phyloP scores from a whole-genome alignment of 2,329 filamentous ascomycete species.

The Xylaria multiplex region DNA sequence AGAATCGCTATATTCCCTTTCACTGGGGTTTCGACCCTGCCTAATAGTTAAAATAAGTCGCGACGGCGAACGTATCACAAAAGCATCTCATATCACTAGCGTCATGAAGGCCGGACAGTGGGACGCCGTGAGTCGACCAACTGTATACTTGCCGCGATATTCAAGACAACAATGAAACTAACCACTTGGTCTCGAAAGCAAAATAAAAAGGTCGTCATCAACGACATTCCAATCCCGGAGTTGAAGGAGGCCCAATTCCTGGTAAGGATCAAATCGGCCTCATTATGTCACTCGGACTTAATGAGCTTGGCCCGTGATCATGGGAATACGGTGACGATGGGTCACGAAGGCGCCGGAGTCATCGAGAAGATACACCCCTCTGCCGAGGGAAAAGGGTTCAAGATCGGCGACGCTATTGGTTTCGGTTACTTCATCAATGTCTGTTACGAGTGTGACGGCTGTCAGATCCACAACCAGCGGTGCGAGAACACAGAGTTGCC shows the following conservation, averaged over 20 bases:
- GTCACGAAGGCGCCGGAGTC: slow-evolving; percentile 32
- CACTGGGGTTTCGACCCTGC: neutral
- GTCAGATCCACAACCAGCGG: slow-evolving; percentile 25
- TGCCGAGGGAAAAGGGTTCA: slow-evolving; percentile 30
- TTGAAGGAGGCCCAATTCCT: slow-evolving; percentile 32
- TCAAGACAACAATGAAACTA: neutral
- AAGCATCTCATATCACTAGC: neutral
- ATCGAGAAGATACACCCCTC: slow-evolving; percentile 30
- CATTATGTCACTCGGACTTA: slow-evolving; percentile 28
- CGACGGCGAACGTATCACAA: neutral
- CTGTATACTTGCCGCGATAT: neutral
- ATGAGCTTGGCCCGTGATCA: slow-evolving; percentile 19
- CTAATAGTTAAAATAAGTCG: neutral
- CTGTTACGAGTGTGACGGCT: slow-evolving; percentile 33
- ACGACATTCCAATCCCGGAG: slow-evolving; percentile 39
- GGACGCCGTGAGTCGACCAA: slow-evolving; percentile 22
- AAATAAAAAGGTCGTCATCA: slow-evolving; percentile 31
- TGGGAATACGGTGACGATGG: slow-evolving; percentile 25
- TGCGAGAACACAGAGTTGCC: slow-evolving; percentile 29
- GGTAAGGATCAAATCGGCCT: slow-evolving; percentile 32
- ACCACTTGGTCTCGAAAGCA: slow-evolving; percentile 2
- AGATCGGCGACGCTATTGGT: slow-evolving; percentile 27
- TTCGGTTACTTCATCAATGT: slow-evolving; percentile 33
- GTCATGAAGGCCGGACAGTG: slow-evolving; percentile 34
- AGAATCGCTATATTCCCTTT: neutral